Evolutionary conservation across 1,139 yeast genomes (phyloP).

Genomic region (Taphrina sp.): DNA sequence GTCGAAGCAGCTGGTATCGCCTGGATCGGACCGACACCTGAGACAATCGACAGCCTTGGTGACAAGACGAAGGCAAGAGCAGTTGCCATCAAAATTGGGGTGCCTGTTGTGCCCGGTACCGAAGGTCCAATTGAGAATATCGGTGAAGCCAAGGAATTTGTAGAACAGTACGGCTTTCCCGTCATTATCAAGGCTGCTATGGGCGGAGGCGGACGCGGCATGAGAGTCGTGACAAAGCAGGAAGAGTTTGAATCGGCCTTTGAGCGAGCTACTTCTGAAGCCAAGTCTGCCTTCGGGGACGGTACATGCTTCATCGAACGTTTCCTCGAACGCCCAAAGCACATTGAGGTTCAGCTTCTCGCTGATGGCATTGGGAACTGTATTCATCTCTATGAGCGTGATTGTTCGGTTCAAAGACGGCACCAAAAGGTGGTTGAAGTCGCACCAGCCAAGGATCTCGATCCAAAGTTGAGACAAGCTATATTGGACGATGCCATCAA

Average conservation of each 20-base stretch:
- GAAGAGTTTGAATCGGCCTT: slow-evolving; percentile 91
- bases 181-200: slow-evolving; percentile 98
- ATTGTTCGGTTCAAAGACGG: slow-evolving; percentile 98
- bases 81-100: slow-evolving; percentile 75
- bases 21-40: slow-evolving; percentile 93
- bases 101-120: slow-evolving; percentile 97
- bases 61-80: slow-evolving; percentile 94
- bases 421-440: slow-evolving; percentile 99
- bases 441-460: slow-evolving; percentile 96
- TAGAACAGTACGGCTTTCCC: slow-evolving; percentile 81
- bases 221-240: slow-evolving; percentile 98
- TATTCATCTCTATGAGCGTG: slow-evolving; percentile 93
- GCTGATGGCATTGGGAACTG: slow-evolving; percentile 96
- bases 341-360: slow-evolving; percentile 92
- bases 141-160: slow-evolving; percentile 76
- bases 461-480: slow-evolving; percentile 78
- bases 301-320: slow-evolving; percentile 98
- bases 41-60: slow-evolving; percentile 93
- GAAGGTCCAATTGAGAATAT: slow-evolving; percentile 90
- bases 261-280: slow-evolving; percentile 90
- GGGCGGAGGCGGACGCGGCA: slow-evolving; percentile 99
- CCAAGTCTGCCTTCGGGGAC: slow-evolving; percentile 90
- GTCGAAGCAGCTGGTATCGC: slow-evolving; percentile 88
- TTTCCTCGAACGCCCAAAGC: slow-evolving; percentile 92
- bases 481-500: slow-evolving; percentile 91